Percentiles rank a stretch among this genome's conserved stretches.
phyloP scores from a whole-genome alignment of 2,329 filamentous ascomycete species.

The Microcyclospora pomicola region DNA sequence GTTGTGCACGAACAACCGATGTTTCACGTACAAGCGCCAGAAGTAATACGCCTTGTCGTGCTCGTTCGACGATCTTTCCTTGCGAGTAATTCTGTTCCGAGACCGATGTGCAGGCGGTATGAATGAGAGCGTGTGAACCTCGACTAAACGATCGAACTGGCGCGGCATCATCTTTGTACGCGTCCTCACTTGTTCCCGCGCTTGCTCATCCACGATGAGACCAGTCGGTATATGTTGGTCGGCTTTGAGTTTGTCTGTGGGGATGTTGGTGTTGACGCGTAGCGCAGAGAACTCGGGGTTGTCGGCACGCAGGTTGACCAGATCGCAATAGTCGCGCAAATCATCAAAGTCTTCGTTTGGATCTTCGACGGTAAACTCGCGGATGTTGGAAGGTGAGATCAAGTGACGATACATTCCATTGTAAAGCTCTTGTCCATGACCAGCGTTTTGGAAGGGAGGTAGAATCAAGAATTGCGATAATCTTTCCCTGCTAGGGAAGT shows the following conservation, averaged over 20 bases:
- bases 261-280: constrained; percentile 38
- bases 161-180: constrained; percentile 58
- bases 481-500: constrained; percentile 62
- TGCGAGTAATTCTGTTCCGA: constrained; percentile 32
- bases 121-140: constrained; percentile 55
- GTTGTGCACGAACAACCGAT: constrained; percentile 63
- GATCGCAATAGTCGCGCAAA: constrained; percentile 60
- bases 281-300: constrained; percentile 18
- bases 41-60: constrained; percentile 52
- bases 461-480: constrained; percentile 91
- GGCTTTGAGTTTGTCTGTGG: constrained; percentile 37
- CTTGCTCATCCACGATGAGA: constrained; percentile 44
- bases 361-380: constrained; percentile 85
- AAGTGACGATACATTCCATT: constrained; percentile 62
- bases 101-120: constrained; percentile 38
- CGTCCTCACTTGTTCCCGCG: constrained; percentile 43
- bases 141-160: constrained; percentile 62
- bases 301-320: constrained; percentile 47
- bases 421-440: constrained; percentile 71
- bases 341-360: constrained; percentile 79
- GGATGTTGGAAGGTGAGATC: constrained; percentile 47
- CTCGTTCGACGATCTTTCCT: constrained; percentile 36
- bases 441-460: constrained; percentile 69
- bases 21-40: constrained; percentile 65
- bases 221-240: constrained; percentile 36